Percentiles rank a stretch among this genome's conserved stretches.
Conservation (phyloP, 2,329 filamentous ascomycete genomes). For the Sclerotinia nivalis region DNA sequence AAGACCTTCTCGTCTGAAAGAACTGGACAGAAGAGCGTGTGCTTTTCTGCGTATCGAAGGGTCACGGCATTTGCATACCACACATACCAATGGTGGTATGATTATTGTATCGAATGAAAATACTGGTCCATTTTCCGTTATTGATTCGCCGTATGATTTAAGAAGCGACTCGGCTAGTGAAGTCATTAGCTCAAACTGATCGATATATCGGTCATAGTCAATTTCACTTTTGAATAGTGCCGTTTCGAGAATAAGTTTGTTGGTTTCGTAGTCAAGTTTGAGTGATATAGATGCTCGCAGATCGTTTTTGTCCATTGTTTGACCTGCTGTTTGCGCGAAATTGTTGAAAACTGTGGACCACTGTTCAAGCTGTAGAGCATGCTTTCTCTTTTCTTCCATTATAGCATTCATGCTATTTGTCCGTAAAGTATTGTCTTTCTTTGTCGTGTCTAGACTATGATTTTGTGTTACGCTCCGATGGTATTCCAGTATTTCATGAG, state of each 20-base stretch:
- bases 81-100: conserved; percentile 11
- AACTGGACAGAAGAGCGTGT: not conserved
- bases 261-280: conserved; percentile 3
- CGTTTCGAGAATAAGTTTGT: conserved; percentile 16
- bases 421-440: not conserved
- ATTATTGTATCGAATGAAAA: conserved; percentile 14
- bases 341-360: conserved; percentile 11
- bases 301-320: conserved; percentile 1
- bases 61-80: conserved; percentile 21
- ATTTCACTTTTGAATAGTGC: conserved; percentile 13
- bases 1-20: conserved; percentile 13
- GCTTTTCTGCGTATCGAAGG: conserved; percentile 16
- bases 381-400: not conserved
- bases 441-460: too few species aligned
- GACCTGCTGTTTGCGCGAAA: not conserved
- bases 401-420: not conserved
- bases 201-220: conserved; percentile 18
- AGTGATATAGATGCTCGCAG: conserved; percentile 16
- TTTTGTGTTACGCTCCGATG: not conserved
- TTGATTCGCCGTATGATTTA: not conserved
- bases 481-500: conserved; percentile 7
- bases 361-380: not conserved
- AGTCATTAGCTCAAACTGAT: conserved; percentile 20
- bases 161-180: conserved; percentile 20
- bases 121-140: not conserved